Base-by-base conservation (phyloP, 2,329 filamentous ascomycete species). In the Colletotrichum truncatum region DNA sequence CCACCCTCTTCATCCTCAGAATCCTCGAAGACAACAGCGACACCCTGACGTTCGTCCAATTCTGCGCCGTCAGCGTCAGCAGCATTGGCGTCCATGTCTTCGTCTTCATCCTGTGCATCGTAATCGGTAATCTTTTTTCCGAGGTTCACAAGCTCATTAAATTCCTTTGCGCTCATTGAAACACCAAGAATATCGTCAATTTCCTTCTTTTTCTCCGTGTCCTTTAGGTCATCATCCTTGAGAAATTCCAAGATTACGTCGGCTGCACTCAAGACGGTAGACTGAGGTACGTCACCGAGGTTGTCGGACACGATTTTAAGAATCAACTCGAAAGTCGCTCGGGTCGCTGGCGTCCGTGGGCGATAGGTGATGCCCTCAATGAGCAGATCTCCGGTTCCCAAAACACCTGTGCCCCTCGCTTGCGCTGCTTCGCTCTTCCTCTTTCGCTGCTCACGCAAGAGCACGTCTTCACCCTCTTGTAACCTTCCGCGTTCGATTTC, bases 111-210 rank as follows among this genome's bases (percentile, higher is more conserved):
- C 76, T 98, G 94, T 38, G 93, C 93, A 78, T 98, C 93, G 78
- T 98, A 99, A 77, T 99, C 96, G 52, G 96, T 99, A 68, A 99
- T 97, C 81, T 99, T 99, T 83, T 99, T 99, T 69, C 94, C 93
- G 43, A 99, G 82, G 75, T 98, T 99, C 59, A 98, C 90, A 70
- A 99, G 82, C 80, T 98, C 95, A 75, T 98, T 98, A 82, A 98
- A 99, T 76, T 97, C 91, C 75, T 98, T 97, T 1, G 93, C 88
- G 51, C 86, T 90, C 82, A 98, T 87, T 1, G 89, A 89, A 34
- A 87, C 87, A n/a, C 95, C 96, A 41, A 99, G 79, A 65, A 98
- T 89, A 69, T 98, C 96, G 72, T 99, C 96, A 43, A 98, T 89
- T 76, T 98, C 94, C 80, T 94, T 97, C 84, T 99, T 99, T 84